Base-by-base conservation (phyloP, 148 eudicot genomes). In the Polygonum aviculare region DNA sequence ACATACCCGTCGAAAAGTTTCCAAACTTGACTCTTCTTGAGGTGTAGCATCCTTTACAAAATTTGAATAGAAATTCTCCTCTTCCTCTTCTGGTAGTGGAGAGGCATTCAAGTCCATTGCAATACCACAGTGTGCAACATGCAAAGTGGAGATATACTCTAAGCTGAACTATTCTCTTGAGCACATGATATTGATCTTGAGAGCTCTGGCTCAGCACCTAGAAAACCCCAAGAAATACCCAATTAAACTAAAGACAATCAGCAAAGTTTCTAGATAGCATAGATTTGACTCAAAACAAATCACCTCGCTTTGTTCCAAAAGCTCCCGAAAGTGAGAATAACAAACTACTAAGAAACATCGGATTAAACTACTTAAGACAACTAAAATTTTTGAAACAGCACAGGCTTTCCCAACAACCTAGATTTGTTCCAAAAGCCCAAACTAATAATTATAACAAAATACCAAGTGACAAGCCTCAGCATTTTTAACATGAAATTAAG, bases 51-150 rank as follows among this genome's bases (percentile, higher is more conserved):
- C 81, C 82, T 87, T 92, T 78, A 80, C 91, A 3, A 86, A 80
- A 41, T 84, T 85, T 73, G 82, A 85, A 55, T 81, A 92, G 75
- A 79, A 87, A 63, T 75, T 77, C 76, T 86, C 96, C 18, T 94
- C 98, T 44, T 95, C 98, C 12, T 95, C 98, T 76, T 95, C 98
- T 19, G 97, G 97, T 80, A 80, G 83, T 5, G 97, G 98, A 38
- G 90, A 89, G 41, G 85, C 97, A 88, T 95, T 95, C 80, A 95
- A 88, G 82, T 95, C 99, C 97, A 95, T 92, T 79, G 77, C 84
- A 82, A 78, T 78, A 80, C 76, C 22, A 38, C 31, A 39, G 78
- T 81, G 85, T 74, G 79, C 82, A 88, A 85, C 85, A 54, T 63
- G 54, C 50, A 71, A 36, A 67, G 45, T 36, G 72, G 44, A 33